Percentiles rank a stretch among this genome's conserved stretches.
These are phyloP conservation scores for Escovopsis sp. DNA, from an alignment of 2,329 filamentous ascomycete species.

Conservation along the genomic window DNA sequence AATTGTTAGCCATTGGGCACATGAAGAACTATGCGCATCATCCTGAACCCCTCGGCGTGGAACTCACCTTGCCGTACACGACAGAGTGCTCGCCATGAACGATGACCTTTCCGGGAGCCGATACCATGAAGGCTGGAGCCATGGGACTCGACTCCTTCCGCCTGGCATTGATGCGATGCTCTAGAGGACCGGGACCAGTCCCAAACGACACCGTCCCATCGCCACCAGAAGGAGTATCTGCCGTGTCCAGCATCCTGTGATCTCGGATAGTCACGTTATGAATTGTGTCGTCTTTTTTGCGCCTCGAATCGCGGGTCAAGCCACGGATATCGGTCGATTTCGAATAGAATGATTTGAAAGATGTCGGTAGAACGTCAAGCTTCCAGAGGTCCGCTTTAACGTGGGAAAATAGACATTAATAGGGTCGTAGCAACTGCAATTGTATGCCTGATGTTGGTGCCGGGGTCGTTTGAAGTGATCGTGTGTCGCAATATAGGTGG, in stretches of 20 bases:
- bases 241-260: too few relatives aligned
- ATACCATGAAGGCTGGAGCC: conserved; percentile 93
- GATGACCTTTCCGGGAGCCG: conserved; percentile 94
- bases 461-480: too few relatives aligned
- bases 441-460: too few relatives aligned
- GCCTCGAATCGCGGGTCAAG: too few relatives aligned
- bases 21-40: background rate
- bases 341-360: too few relatives aligned
- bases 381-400: too few relatives aligned
- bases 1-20: background rate
- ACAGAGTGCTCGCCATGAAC: conserved; percentile 96
- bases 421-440: too few relatives aligned
- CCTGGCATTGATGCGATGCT: conserved; percentile 25
- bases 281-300: too few relatives aligned
- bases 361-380: too few relatives aligned
- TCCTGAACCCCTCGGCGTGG: background rate
- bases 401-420: too few relatives aligned
- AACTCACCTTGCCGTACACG: conserved; percentile 77
- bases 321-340: too few relatives aligned
- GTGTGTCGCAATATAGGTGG: too few relatives aligned
- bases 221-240: conserved; percentile 1
- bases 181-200: conserved; percentile 12
- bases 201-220: conserved; percentile 10
- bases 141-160: conserved; percentile 49
- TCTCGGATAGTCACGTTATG: background rate